Base-by-base conservation (phyloP, 1,284 basidiomycete species). In the Hortiboletus rubellus region DNA sequence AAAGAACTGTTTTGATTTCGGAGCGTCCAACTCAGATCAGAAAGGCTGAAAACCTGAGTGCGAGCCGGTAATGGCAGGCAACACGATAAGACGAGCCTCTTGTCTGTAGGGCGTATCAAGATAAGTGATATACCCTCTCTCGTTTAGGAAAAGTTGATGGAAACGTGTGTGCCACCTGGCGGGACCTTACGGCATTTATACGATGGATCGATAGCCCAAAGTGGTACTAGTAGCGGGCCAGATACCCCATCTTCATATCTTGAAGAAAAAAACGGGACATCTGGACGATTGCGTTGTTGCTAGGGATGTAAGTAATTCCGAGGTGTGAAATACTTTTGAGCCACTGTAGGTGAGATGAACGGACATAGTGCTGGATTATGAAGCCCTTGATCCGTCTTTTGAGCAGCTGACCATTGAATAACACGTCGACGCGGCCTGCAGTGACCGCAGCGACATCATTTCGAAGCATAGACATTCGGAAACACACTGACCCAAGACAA, bases 1-100 rank as follows among this genome's bases (percentile, higher is more conserved):
- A 60, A 54, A 56, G 46, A 57, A 30, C 58, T 45, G 7, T 51
- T 58, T 52, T 59, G 44, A 52, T 66, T 59, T 33, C 46, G 54
- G 38, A 68, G 56, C 4, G 56, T 57, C 63, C 56, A 60, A 22
- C 27, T 38, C 40, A 54, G 27, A 41, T 60, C 44, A 38, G 55
- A 47, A 18, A 48, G 47, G 18, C 50, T 47, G 40, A 48, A 52
- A 31, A 40, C 55, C 14, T 44, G 36, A 48, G 41, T 17, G 15
- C n/a, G 44, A 50, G 27, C 50, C 33, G 43, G 46, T 40, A 55
- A 44, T 18, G 46, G 54, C 33, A 65, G 18, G 30, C 33, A 49
- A 38, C 42, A 54, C 11, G 43, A 34, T 38, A 40, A 43, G 43
- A 50, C 38, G 31, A 56, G 46, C 7, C 33, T 24, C 40, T 55